Conservation (phyloP, 257 asterid species). For the Gentiana macrophylla region DNA sequence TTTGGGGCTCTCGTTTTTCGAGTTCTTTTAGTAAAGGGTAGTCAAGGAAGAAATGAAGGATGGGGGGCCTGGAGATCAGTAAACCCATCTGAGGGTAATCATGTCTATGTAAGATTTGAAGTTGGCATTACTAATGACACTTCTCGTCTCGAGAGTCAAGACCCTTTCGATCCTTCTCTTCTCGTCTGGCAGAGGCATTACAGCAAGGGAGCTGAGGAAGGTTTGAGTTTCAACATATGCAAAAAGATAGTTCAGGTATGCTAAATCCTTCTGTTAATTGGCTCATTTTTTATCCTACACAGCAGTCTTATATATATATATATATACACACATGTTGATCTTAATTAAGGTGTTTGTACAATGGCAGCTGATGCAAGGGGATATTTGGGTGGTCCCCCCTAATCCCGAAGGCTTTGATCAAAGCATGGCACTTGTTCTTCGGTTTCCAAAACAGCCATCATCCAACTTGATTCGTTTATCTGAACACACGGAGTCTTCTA, state of each 20-base stretch:
- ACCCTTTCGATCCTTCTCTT: constrained; percentile 13
- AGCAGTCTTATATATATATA: no score
- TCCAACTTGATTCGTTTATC: constrained; percentile 31
- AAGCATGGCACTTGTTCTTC: constrained; percentile 71
- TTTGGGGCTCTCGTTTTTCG: constrained; percentile 48
- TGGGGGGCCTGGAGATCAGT: constrained; percentile 60
- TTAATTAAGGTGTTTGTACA: no score
- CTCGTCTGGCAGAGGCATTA: constrained; percentile 22
- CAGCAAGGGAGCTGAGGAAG: constrained; percentile 42
- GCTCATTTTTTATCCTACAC: not conserved
- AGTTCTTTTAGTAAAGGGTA: constrained; percentile 39
- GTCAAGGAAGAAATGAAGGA: constrained; percentile 46
- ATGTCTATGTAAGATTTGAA: constrained; percentile 40
- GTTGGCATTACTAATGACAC: constrained; percentile 33
- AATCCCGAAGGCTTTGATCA: constrained; percentile 60
- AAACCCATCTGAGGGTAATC: constrained; percentile 43
- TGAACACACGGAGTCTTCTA: constrained; percentile 48
- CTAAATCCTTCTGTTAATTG: constrained; percentile 2
- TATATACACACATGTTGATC: no score
- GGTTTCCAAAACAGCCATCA: constrained; percentile 43
- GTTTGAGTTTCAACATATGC: constrained; percentile 80
- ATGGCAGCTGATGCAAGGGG: constrained; percentile 95
- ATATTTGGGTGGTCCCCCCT: constrained; percentile 53
- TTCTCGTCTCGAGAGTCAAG: constrained; percentile 21
- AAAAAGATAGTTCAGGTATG: constrained; percentile 79